Conservation (phyloP, 306 rosid species). For the Medicago lupulina region DNA sequence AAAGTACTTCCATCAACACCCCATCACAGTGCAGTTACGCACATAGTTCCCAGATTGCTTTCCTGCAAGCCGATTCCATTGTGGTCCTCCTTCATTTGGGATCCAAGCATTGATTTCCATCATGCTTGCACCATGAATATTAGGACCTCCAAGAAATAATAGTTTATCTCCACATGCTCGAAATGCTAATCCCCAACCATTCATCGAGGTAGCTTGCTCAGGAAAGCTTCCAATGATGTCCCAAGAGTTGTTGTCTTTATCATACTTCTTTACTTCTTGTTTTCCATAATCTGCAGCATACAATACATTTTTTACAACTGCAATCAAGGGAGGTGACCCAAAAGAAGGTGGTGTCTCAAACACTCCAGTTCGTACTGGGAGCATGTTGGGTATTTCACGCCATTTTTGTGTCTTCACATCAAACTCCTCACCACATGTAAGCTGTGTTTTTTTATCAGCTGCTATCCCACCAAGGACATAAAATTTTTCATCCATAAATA, state of each 20-base stretch:
- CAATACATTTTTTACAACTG: slow-evolving; percentile 68
- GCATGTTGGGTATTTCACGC: slow-evolving; percentile 74
- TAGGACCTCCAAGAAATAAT: slow-evolving; percentile 70
- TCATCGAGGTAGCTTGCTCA: slow-evolving; percentile 47
- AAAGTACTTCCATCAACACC: slow-evolving; percentile 54
- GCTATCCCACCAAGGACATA: slow-evolving; percentile 79
- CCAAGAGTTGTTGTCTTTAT: slow-evolving; percentile 53
- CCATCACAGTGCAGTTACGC: slow-evolving; percentile 81
- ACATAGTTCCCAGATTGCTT: slow-evolving; percentile 56
- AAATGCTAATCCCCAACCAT: slow-evolving; percentile 85
- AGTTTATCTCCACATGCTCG: slow-evolving; percentile 69
- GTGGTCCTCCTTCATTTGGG: slow-evolving; percentile 55
- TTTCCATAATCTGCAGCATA: slow-evolving; percentile 69
- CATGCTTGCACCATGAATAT: too few species aligned
- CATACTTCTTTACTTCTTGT: slow-evolving; percentile 58
- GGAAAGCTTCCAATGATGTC: slow-evolving; percentile 68
- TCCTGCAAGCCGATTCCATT: slow-evolving; percentile 62
- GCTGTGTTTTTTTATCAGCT: slow-evolving; percentile 23
- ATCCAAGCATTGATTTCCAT: slow-evolving; percentile 65
- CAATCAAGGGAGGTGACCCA: slow-evolving; percentile 83
- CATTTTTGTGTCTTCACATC: slow-evolving; percentile 59
- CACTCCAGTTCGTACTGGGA: slow-evolving; percentile 48
- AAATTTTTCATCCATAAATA: slow-evolving; percentile 70
- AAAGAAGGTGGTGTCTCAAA: too few species aligned
- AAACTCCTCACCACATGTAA: slow-evolving; percentile 74